Conservation (phyloP, 441 rosid species). For the Gossypium lobatum region DNA sequence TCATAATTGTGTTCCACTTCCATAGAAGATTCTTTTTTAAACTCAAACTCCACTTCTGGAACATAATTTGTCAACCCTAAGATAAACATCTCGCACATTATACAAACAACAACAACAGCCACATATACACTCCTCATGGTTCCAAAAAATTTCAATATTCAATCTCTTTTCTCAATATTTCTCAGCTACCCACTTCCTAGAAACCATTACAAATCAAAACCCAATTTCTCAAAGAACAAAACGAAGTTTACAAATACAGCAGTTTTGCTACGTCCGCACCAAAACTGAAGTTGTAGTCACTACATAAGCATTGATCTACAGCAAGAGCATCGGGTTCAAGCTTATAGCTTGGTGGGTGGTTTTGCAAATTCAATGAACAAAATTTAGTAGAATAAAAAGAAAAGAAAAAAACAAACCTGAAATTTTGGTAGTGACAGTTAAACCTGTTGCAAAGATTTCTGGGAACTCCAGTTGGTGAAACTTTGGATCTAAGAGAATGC, state of each 20-base stretch:
- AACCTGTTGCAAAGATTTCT: constrained; percentile 9
- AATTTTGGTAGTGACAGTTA: neutral
- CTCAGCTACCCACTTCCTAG: constrained; percentile 19
- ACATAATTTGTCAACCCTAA: constrained; percentile 20
- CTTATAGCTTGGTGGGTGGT: neutral
- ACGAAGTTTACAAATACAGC: neutral
- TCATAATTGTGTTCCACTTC: constrained; percentile 38
- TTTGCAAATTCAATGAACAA: neutral
- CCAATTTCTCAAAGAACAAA: constrained; percentile 15
- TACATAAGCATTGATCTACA: constrained; percentile 6
- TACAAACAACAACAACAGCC: constrained; percentile 23
- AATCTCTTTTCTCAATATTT: constrained; percentile 10
- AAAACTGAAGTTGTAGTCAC: constrained; percentile 8
- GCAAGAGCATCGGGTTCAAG: neutral
- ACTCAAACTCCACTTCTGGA: constrained; percentile 14
- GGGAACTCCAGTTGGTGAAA: neutral
- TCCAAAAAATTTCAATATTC: constrained; percentile 11
- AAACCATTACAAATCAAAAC: constrained; percentile 17
- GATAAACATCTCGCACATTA: constrained; percentile 20
- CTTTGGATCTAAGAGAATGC: constrained; percentile 14
- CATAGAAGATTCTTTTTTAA: constrained; percentile 24
- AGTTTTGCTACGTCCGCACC: constrained; percentile 6
- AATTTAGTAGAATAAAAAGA: neutral
- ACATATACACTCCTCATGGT: constrained; percentile 25
- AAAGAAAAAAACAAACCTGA: constrained; percentile 19